Percentiles rank a stretch among this genome's conserved stretches.
phyloP scores from a whole-genome alignment of 2,329 filamentous ascomycete species.

The Scedosporium aurantiacum region DNA sequence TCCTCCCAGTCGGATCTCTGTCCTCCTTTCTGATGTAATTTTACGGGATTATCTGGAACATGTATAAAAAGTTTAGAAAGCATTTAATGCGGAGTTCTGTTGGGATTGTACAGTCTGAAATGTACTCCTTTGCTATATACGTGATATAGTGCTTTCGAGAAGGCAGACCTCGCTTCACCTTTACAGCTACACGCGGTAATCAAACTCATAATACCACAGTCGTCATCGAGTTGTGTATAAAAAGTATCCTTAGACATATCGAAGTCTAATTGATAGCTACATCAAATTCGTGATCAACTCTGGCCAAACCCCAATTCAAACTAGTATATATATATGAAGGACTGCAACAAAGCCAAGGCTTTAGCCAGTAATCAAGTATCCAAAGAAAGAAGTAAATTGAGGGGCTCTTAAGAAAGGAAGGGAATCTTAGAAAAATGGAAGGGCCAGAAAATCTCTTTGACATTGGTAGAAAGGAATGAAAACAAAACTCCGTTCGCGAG shows the following conservation, averaged over 20 bases:
- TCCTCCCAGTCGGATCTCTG: not conserved
- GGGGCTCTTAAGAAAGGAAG: not conserved
- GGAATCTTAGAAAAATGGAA: not conserved
- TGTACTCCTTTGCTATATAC: not conserved
- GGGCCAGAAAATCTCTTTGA: not conserved
- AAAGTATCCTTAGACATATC: no score
- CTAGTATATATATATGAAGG: no score
- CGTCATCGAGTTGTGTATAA: no score
- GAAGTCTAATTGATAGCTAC: no score
- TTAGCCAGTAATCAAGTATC: not conserved
- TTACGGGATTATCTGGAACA: not conserved
- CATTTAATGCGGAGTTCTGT: constrained; percentile 4
- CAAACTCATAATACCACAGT: no score
- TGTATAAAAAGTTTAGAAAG: not conserved
- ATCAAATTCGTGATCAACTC: no score
- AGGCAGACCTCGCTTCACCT: no score
- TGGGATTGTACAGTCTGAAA: not conserved
- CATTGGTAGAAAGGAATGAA: not conserved
- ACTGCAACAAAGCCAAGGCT: no score
- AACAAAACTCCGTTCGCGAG: not conserved
- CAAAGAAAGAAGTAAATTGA: not conserved
- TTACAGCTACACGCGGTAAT: no score
- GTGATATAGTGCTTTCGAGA: not conserved
- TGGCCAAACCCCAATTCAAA: no score
- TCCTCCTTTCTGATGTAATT: not conserved